Conservation (phyloP, 257 asterid genomes). For the Rauvolfia tetraphylla region DNA sequence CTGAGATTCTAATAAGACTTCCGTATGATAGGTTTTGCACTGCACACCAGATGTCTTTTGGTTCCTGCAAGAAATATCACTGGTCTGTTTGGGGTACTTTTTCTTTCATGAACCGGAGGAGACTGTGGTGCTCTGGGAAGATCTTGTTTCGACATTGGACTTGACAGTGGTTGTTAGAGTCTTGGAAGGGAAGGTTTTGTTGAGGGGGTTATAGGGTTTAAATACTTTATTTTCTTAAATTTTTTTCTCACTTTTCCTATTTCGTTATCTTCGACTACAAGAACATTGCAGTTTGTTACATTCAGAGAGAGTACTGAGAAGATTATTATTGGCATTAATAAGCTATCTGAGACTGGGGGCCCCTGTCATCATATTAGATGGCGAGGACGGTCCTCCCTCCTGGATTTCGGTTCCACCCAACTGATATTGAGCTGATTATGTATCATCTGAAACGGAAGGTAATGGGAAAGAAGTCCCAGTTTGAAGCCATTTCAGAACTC, state of each 20-base stretch:
- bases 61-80: slow-evolving; percentile 62
- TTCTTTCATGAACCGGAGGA: slow-evolving; percentile 68
- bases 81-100: slow-evolving; percentile 57
- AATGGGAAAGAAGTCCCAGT: slow-evolving; percentile 51
- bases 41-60: slow-evolving; percentile 94
- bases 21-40: slow-evolving; percentile 47
- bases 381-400: slow-evolving; percentile 56
- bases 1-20: slow-evolving; percentile 31
- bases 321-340: slow-evolving; percentile 13
- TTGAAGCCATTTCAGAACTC: slow-evolving; percentile 75
- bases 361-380: slow-evolving; percentile 25
- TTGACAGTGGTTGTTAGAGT: slow-evolving; percentile 38
- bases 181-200: slow-evolving; percentile 16
- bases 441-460: slow-evolving; percentile 78
- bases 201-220: slow-evolving; percentile 23
- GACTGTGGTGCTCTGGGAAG: slow-evolving; percentile 65
- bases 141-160: slow-evolving; percentile 81
- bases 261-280: not conserved
- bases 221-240: slow-evolving; percentile 3
- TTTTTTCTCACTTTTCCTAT: not conserved
- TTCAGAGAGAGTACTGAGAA: slow-evolving; percentile 5
- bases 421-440: slow-evolving; percentile 72
- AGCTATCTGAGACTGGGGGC: slow-evolving; percentile 20
- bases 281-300: slow-evolving; percentile 11
- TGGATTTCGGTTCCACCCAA: slow-evolving; percentile 90